phyloP scores from a whole-genome alignment of 2,329 filamentous ascomycete genomes.

The Penicillium hordei region DNA sequence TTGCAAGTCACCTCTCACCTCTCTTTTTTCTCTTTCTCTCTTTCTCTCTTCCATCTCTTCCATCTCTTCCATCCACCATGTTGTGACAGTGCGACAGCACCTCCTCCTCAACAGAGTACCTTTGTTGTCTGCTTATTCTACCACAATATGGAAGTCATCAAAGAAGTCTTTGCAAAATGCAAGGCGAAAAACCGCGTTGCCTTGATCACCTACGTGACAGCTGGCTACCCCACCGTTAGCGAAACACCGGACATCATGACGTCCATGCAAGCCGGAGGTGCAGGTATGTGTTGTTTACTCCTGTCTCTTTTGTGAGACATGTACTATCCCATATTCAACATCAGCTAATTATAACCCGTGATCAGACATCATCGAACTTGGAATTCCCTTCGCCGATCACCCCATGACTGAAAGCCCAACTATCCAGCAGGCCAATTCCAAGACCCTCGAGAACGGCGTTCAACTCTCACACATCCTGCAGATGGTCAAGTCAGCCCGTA shows the following conservation, averaged over 20 bases:
- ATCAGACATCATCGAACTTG: slow-evolving; percentile 86
- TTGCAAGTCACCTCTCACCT: not conserved
- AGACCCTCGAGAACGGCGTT: slow-evolving; percentile 81
- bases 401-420: slow-evolving; percentile 94
- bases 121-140: not conserved
- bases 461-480: slow-evolving; percentile 73
- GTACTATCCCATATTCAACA: not conserved
- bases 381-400: slow-evolving; percentile 93
- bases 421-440: slow-evolving; percentile 88
- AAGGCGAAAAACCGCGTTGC: slow-evolving; percentile 63
- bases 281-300: slow-evolving; percentile 56
- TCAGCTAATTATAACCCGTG: not conserved
- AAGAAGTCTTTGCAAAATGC: slow-evolving; percentile 52
- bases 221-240: slow-evolving; percentile 76
- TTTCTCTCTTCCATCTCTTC: not conserved
- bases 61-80: not conserved
- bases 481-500: slow-evolving; percentile 77
- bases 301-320: not conserved
- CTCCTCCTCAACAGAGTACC: not conserved
- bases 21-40: too few relatives aligned
- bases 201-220: slow-evolving; percentile 91
- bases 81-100: not conserved
- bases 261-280: slow-evolving; percentile 84
- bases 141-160: slow-evolving; percentile 43
- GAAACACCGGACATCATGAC: slow-evolving; percentile 79